phyloP scores from a whole-genome alignment of 202 grass and related monocot genomes.

The Eragrostis tef region DNA sequence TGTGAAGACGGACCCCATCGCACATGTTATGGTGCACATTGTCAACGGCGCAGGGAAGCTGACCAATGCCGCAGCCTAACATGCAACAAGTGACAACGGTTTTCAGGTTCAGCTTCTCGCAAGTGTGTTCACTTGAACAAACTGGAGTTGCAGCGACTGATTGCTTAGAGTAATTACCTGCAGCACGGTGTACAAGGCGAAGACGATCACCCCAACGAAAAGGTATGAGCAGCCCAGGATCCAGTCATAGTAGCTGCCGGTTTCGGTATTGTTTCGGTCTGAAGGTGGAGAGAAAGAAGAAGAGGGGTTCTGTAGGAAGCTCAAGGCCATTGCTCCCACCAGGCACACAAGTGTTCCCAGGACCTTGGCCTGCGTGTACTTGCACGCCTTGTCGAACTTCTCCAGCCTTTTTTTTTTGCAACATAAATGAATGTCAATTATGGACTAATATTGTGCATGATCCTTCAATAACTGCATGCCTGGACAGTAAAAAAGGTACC shows the following conservation, averaged over 20 bases:
- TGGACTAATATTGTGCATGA: neutral
- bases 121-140: too few relatives aligned
- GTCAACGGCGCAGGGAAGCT: slow-evolving; percentile 62
- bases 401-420: slow-evolving; percentile 49
- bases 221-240: slow-evolving; percentile 67
- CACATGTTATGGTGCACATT: slow-evolving; percentile 41
- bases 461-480: neutral
- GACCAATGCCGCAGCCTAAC: slow-evolving; percentile 50
- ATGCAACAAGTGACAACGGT: too few relatives aligned
- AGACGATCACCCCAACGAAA: slow-evolving; percentile 38
- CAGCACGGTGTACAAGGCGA: slow-evolving; percentile 58
- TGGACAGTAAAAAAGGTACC: slow-evolving; percentile 18
- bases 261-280: too few relatives aligned
- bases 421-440: neutral
- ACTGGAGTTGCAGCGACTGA: neutral
- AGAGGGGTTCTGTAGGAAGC: slow-evolving; percentile 45
- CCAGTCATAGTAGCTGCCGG: slow-evolving; percentile 47
- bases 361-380: slow-evolving; percentile 67
- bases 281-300: neutral
- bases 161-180: slow-evolving; percentile 41
- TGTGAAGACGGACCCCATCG: slow-evolving; percentile 55
- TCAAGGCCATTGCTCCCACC: slow-evolving; percentile 59
- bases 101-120: too few relatives aligned
- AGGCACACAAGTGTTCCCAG: slow-evolving; percentile 69
- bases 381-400: slow-evolving; percentile 61